phyloP scores from a whole-genome alignment of 2,329 filamentous ascomycete genomes.

The Phialophora verrucosa region DNA sequence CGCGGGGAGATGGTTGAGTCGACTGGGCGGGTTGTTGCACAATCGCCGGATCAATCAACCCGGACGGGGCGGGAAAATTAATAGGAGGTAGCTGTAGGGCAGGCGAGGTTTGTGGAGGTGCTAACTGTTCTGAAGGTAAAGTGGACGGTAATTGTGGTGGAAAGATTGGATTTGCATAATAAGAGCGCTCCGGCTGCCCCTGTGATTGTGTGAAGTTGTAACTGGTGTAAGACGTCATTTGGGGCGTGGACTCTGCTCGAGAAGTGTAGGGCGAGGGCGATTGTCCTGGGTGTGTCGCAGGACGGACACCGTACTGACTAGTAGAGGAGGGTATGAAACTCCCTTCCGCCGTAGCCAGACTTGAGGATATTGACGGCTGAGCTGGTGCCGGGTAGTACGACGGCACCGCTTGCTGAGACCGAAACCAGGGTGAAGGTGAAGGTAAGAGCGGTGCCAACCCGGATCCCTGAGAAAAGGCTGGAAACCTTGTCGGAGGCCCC shows the following conservation, averaged over 20 bases:
- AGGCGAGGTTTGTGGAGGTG: conserved; percentile 21
- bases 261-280: conserved; percentile 18
- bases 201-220: conserved; percentile 31
- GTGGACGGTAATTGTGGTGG: conserved; percentile 21
- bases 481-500: conserved; percentile 24
- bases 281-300: conserved; percentile 18
- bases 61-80: conserved; percentile 26
- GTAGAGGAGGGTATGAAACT: conserved; percentile 30
- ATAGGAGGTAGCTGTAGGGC: conserved; percentile 40
- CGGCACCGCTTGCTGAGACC: conserved; percentile 18
- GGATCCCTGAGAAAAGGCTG: conserved; percentile 20
- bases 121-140: conserved; percentile 19
- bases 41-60: conserved; percentile 37
- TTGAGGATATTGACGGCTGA: conserved; percentile 34
- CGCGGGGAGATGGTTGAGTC: conserved; percentile 18
- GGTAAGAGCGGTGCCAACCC: conserved; percentile 25
- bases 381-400: conserved; percentile 31
- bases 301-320: conserved; percentile 20
- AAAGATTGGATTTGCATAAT: conserved; percentile 33
- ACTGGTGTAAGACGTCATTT: conserved; percentile 20
- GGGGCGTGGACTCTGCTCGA: conserved; percentile 22
- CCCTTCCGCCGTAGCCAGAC: conserved; percentile 31
- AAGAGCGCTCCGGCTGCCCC: conserved; percentile 20
- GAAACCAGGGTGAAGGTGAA: conserved; percentile 25
- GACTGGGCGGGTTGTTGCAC: conserved; percentile 29